phyloP scores from a whole-genome alignment of 306 rosid genomes.

The Cucumis hystrix region DNA sequence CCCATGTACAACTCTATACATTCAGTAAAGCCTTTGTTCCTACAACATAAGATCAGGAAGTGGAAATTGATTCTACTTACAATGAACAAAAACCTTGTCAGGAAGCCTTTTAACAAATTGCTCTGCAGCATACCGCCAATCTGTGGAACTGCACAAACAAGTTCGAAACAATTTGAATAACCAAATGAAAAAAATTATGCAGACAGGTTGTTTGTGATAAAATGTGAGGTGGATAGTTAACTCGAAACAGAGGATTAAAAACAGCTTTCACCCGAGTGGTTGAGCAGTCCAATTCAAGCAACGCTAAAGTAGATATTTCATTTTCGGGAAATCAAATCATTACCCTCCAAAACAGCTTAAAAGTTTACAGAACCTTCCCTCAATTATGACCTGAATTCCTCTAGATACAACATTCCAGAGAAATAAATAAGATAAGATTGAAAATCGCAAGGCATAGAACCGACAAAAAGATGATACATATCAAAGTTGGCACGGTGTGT shows the following conservation, averaged over 20 bases:
- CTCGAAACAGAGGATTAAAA: background rate
- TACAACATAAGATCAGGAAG: background rate
- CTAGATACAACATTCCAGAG: background rate
- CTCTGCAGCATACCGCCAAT: slow-evolving; percentile 92
- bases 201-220: background rate
- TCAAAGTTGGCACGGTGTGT: background rate
- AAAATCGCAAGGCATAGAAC: background rate
- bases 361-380: background rate
- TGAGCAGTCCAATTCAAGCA: background rate
- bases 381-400: background rate
- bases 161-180: slow-evolving; percentile 7
- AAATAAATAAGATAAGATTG: background rate
- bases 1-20: background rate
- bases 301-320: background rate
- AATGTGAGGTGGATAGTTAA: background rate
- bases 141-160: slow-evolving; percentile 49
- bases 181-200: background rate
- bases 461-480: background rate
- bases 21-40: background rate
- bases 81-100: slow-evolving; percentile 73
- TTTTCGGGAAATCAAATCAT: background rate
- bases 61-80: slow-evolving; percentile 29
- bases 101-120: slow-evolving; percentile 66
- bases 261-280: background rate
- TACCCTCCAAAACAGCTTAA: background rate